Evolutionary conservation across 148 eudicot species (phyloP).

Genomic region (Rhododendron ferrugineum): DNA sequence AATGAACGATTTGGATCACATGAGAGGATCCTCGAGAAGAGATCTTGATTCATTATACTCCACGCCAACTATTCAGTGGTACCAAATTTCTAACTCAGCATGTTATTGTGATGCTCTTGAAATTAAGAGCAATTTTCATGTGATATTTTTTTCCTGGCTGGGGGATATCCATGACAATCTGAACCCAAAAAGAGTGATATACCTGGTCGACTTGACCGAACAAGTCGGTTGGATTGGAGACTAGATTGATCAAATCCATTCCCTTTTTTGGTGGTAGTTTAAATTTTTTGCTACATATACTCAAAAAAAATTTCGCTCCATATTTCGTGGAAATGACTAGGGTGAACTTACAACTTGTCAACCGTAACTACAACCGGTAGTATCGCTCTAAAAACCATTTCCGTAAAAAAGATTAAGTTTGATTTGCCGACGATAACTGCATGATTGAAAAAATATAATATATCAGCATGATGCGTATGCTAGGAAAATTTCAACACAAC

Average conservation of each 20-base stretch:
- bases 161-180: background rate
- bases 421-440: background rate
- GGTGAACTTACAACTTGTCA: background rate
- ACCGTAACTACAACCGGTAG: background rate
- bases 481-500: background rate
- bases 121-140: too few relatives aligned
- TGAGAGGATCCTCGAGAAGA: too few relatives aligned
- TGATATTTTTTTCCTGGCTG: too few relatives aligned
- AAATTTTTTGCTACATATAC: too few relatives aligned
- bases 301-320: too few relatives aligned
- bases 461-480: background rate
- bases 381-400: too few relatives aligned
- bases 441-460: background rate
- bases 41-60: background rate
- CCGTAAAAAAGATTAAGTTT: background rate
- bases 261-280: background rate
- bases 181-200: background rate
- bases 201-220: background rate
- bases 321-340: too few relatives aligned
- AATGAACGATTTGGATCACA: background rate
- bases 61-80: background rate
- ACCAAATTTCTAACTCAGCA: background rate
- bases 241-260: background rate
- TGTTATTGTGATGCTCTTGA: background rate
- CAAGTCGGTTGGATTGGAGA: background rate